These are phyloP conservation scores for Neopestalotiopsis sp. DNA, from an alignment of 2,329 filamentous ascomycete genomes.

Conservation along the genomic window DNA sequence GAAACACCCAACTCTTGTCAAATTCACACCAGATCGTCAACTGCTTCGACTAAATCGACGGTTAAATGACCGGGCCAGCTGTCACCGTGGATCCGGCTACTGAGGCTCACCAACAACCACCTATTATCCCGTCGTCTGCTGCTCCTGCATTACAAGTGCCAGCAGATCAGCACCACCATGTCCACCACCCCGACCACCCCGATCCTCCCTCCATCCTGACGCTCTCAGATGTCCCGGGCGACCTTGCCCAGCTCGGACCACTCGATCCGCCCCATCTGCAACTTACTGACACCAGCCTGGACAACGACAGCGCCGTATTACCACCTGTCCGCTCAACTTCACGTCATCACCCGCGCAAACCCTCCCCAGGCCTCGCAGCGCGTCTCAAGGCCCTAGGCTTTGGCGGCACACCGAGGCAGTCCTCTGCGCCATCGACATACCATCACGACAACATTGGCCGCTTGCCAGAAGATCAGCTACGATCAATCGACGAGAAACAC, in stretches of 20 bases:
- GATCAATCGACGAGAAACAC: constrained; percentile 72
- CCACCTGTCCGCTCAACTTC: constrained; percentile 33
- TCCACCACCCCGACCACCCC: constrained; percentile 1
- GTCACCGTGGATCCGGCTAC: constrained; percentile 29
- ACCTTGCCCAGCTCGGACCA: constrained; percentile 45
- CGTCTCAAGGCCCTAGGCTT: constrained; percentile 71
- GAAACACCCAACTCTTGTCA: constrained; percentile 6
- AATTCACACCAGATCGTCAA: constrained; percentile 16
- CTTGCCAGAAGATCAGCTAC: constrained; percentile 73
- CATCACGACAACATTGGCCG: constrained; percentile 63
- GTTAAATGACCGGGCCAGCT: constrained; percentile 36
- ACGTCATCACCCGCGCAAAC: constrained; percentile 54
- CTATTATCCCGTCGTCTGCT: constrained; percentile 15
- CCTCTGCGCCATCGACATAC: constrained; percentile 39
- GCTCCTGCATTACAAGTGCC: constrained; percentile 2
- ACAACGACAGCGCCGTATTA: constrained; percentile 21
- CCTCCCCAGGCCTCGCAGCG: constrained; percentile 68
- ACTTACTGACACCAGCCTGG: constrained; percentile 20
- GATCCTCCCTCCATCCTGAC: constrained; percentile 38
- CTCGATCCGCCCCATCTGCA: constrained; percentile 29
- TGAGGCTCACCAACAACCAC: constrained; percentile 24
- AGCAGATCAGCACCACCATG: constrained; percentile 21
- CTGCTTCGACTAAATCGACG: constrained; percentile 17
- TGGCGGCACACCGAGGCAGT: constrained; percentile 46
- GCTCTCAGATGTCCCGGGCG: constrained; percentile 48